A percentile compares a stretch with the other conserved stretches of the same genome.
These are phyloP conservation scores for Ambrosia artemisiifolia DNA, from an alignment of 129 eudicot species.

Conservation along the genomic window DNA sequence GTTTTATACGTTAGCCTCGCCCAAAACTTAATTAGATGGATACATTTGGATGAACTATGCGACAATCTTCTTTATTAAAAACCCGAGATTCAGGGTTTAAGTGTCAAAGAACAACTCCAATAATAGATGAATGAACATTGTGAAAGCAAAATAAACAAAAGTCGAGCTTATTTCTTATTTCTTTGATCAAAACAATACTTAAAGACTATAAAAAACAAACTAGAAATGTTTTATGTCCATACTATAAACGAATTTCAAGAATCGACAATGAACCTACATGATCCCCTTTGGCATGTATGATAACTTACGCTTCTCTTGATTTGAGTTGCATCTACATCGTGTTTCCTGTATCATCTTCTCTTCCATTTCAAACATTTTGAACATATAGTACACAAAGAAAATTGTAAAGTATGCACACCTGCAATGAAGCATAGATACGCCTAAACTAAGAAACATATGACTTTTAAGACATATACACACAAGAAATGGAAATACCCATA, in stretches of 20 bases:
- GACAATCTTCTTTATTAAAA: neutral
- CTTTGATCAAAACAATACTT: constrained; percentile 17
- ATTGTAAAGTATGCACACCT: constrained; percentile 45
- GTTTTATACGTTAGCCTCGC: too few relatives aligned
- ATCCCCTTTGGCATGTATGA: constrained; percentile 1
- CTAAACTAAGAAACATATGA: constrained; percentile 22
- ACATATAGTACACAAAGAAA: constrained; percentile 43
- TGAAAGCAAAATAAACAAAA: neutral
- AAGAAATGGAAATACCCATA: constrained; percentile 41
- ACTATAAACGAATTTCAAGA: constrained; percentile 24
- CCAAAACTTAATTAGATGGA: neutral
- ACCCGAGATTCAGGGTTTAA: neutral
- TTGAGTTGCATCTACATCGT: constrained; percentile 19
- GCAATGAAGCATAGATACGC: constrained; percentile 30
- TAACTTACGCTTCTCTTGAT: constrained; percentile 32
- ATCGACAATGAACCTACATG: constrained; percentile 27
- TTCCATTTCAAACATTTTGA: constrained; percentile 20
- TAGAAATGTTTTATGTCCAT: constrained; percentile 19
- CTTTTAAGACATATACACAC: constrained; percentile 48
- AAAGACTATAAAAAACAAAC: constrained; percentile 18
- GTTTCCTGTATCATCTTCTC: constrained; percentile 21
- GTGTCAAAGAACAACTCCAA: neutral
- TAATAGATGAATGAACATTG: neutral
- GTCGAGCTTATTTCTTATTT: constrained; percentile 16
- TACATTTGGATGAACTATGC: neutral